phyloP scores from a whole-genome alignment of 371 early-diverging fungal genomes.

The Mortierella polycephala region DNA sequence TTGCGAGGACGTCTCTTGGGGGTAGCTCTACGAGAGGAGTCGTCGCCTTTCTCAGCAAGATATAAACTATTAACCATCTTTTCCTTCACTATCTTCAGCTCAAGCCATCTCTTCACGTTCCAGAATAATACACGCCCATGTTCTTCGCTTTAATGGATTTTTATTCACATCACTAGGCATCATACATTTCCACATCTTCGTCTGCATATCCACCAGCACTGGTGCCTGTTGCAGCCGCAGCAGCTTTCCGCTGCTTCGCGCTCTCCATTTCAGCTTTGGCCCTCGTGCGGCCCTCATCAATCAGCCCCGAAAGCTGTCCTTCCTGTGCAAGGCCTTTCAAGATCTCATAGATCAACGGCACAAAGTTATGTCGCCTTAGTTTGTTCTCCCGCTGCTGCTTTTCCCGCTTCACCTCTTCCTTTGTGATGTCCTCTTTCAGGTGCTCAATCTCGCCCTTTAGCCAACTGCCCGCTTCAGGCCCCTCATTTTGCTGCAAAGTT shows the following conservation, averaged over 20 bases:
- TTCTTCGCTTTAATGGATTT: too few relatives aligned
- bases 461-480: conserved; percentile 44
- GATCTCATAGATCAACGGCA: conserved; percentile 80
- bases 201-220: conserved; percentile 2
- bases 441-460: conserved; percentile 40
- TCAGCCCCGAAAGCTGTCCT: conserved; percentile 63
- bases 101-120: too few relatives aligned
- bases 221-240: conserved; percentile 7
- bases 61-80: too few relatives aligned
- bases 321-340: conserved; percentile 73
- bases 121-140: too few relatives aligned
- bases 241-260: conserved; percentile 43
- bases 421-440: conserved; percentile 35
- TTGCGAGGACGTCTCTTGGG: too few relatives aligned
- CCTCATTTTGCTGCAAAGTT: conserved; percentile 39
- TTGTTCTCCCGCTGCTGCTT: conserved; percentile 75
- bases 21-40: too few relatives aligned
- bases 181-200: conserved; percentile 33
- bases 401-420: conserved; percentile 52
- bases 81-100: too few relatives aligned
- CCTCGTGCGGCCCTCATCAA: conserved; percentile 67
- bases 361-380: conserved; percentile 83
- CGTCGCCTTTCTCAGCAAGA: too few relatives aligned
- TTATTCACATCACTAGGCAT: not conserved
- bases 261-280: conserved; percentile 52